phyloP scores from a whole-genome alignment of 345 rosid genomes.

The Eutrema japonicum region DNA sequence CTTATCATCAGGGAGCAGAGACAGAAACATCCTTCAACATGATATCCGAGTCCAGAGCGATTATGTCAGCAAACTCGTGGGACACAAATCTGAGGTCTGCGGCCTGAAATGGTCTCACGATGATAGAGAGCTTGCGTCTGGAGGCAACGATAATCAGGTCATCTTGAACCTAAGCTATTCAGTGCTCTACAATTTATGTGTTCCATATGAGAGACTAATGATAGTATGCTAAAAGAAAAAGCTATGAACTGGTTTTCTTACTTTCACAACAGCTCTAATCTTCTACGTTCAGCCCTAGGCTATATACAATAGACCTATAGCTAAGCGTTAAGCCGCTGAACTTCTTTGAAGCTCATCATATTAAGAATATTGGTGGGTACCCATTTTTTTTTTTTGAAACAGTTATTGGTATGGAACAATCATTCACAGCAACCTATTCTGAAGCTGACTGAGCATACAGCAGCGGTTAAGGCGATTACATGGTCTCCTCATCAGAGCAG shows the following conservation, averaged over 20 bases:
- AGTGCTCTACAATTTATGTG: background rate
- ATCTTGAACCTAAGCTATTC: conserved; percentile 14
- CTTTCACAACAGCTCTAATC: background rate
- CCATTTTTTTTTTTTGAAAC: conserved; percentile 12
- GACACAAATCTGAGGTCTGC: conserved; percentile 98
- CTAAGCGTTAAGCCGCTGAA: background rate
- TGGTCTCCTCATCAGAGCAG: conserved; percentile 98
- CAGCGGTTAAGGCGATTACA: conserved; percentile 95
- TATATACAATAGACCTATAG: background rate
- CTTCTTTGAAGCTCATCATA: background rate
- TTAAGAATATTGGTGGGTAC: background rate
- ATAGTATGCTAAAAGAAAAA: background rate
- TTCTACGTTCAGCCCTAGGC: background rate
- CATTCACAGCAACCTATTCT: conserved; percentile 81
- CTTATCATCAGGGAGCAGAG: conserved; percentile 94
- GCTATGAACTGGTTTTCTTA: background rate
- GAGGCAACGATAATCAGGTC: conserved; percentile 99
- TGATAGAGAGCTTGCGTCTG: conserved; percentile 97
- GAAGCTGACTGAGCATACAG: conserved; percentile 92
- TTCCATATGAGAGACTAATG: background rate
- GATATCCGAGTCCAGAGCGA: conserved; percentile 87
- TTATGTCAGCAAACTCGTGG: conserved; percentile 72
- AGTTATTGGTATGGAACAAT: conserved; percentile 96
- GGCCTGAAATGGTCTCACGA: conserved; percentile 97
- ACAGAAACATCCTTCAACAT: conserved; percentile 89